These are phyloP conservation scores for Porcisia deanei DNA, from an alignment of 208 protist genomes.

Conservation along the genomic window DNA sequence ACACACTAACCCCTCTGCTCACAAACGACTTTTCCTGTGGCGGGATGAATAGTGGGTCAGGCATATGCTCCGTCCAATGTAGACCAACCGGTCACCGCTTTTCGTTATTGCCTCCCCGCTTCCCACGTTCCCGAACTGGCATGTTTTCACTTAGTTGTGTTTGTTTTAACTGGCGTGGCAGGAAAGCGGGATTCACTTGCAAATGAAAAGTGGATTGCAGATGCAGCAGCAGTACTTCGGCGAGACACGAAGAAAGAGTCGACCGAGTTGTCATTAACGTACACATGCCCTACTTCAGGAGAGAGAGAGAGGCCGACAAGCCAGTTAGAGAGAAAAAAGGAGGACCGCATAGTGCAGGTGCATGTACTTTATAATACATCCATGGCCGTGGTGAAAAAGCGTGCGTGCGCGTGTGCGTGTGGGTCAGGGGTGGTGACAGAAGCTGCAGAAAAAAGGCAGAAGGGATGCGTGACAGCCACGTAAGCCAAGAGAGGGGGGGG, in stretches of 20 bases:
- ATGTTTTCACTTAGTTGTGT: background rate
- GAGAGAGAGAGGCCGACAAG: background rate
- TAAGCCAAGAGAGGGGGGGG: background rate
- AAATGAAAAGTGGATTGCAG: background rate
- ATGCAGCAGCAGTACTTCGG: background rate
- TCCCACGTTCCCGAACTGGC: background rate
- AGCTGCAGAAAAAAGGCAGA: background rate
- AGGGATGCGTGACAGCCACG: background rate
- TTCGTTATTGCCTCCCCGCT: too few relatives aligned
- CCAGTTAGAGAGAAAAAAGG: background rate
- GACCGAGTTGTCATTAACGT: background rate
- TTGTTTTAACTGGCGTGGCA: background rate
- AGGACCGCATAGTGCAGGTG: constrained; percentile 5
- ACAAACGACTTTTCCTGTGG: background rate
- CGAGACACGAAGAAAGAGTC: background rate
- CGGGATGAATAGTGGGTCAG: background rate
- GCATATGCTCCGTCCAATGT: background rate
- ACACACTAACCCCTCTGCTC: background rate
- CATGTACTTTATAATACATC: background rate
- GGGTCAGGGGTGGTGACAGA: background rate
- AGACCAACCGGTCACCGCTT: background rate
- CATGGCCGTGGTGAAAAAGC: background rate
- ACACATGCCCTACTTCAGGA: too few relatives aligned
- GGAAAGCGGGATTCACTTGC: background rate
- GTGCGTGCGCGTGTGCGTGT: background rate